Percentiles rank a stretch among this genome's conserved stretches.
phyloP scores from a whole-genome alignment of 1,139 yeast species.

The Saccharomycopsis crataegensis region DNA sequence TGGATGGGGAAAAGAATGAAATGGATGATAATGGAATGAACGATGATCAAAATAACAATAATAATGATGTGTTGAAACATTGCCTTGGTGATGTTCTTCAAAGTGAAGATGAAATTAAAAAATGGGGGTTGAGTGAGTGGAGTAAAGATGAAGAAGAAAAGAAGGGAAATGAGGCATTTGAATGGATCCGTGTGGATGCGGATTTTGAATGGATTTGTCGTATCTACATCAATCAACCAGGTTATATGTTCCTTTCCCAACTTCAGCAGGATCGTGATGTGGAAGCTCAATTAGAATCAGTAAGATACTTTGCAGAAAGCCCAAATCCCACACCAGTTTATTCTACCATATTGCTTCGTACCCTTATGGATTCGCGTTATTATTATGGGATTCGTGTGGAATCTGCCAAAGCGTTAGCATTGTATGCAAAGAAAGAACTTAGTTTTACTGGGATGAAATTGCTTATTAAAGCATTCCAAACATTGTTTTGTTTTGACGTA shows the following conservation, averaged over 20 bases:
- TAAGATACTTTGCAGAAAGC: constrained; percentile 59
- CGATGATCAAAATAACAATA: constrained; percentile 1
- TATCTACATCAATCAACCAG: constrained; percentile 79
- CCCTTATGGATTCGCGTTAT: constrained; percentile 77
- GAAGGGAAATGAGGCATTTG: constrained; percentile 79
- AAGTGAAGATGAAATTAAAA: constrained; percentile 47
- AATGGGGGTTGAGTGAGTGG: constrained; percentile 77
- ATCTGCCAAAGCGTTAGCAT: constrained; percentile 76
- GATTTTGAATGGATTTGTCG: constrained; percentile 96
- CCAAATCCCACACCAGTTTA: constrained; percentile 53
- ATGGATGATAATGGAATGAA: constrained; percentile 19
- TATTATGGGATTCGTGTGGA: constrained; percentile 84
- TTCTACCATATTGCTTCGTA: constrained; percentile 72
- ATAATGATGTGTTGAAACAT: constrained; percentile 35
- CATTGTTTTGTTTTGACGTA: constrained; percentile 60
- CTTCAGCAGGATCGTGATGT: constrained; percentile 92
- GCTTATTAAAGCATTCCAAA: constrained; percentile 61
- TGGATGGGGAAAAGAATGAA: constrained; percentile 23
- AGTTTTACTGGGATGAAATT: constrained; percentile 68
- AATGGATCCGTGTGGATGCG: constrained; percentile 95
- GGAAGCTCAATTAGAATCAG: constrained; percentile 88
- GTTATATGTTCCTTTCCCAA: constrained; percentile 92
- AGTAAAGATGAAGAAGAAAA: constrained; percentile 61
- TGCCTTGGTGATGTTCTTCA: constrained; percentile 76
- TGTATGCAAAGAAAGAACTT: constrained; percentile 52